A percentile compares a stretch with the other conserved stretches of the same genome.
phyloP scores from a whole-genome alignment of 352 stramenopile species.

The Phytophthora lateralis region DNA sequence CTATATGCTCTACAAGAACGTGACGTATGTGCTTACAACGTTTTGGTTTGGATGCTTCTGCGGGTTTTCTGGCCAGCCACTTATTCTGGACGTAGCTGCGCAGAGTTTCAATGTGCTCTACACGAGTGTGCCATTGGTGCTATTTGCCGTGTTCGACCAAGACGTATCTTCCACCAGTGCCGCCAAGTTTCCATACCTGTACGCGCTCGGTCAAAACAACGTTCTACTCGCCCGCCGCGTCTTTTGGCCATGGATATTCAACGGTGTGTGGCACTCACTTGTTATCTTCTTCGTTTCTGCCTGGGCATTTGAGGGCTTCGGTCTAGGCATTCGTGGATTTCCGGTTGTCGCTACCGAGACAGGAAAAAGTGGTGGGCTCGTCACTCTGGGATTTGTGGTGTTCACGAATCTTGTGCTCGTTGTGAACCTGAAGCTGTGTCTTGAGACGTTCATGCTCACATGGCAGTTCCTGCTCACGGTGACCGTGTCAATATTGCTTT shows the following conservation, averaged over 20 bases:
- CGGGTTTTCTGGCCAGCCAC: conserved; percentile 78
- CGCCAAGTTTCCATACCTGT: conserved; percentile 68
- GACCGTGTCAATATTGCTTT: conserved; percentile 56
- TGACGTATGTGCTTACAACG: conserved; percentile 82
- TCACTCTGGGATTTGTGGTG: conserved; percentile 79
- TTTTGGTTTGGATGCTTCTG: conserved; percentile 87
- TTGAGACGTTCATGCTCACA: conserved; percentile 77
- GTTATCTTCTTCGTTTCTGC: conserved; percentile 85
- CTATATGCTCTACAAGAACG: conserved; percentile 97
- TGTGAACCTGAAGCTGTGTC: conserved; percentile 78
- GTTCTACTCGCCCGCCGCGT: conserved; percentile 57
- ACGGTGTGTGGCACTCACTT: conserved; percentile 81
- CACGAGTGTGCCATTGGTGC: conserved; percentile 73
- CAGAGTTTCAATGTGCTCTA: conserved; percentile 89
- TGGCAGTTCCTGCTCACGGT: conserved; percentile 76
- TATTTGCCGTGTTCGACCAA: conserved; percentile 83
- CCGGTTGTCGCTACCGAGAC: conserved; percentile 43
- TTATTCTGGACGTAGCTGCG: conserved; percentile 78
- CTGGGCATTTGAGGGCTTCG: conserved; percentile 62
- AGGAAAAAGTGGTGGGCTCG: conserved; percentile 57
- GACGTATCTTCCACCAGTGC: conserved; percentile 74
- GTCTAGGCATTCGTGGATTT: conserved; percentile 24
- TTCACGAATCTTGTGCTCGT: conserved; percentile 82
- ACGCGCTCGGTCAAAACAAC: conserved; percentile 74
- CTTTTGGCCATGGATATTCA: conserved; percentile 88